Evolutionary conservation across 495 filamentous ascomycete species (phyloP), one percentile per base, ranked within the genome.

Genomic region (Lichenothelia convexa): DNA sequence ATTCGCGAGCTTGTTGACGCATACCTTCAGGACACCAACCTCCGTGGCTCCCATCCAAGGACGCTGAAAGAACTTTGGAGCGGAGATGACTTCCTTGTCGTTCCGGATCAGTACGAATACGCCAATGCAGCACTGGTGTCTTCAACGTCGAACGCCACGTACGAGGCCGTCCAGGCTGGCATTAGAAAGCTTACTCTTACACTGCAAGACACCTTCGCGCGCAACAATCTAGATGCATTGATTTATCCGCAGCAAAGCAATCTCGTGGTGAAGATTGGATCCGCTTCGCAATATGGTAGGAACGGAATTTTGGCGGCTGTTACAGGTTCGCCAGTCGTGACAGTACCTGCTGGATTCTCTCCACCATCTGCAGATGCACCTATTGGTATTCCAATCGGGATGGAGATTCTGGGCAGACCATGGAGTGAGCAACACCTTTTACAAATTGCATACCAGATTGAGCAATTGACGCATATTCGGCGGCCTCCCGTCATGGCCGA

Each of bases 161-260:
- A 78, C 38, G 45, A 46, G 3, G 21, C 38, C 0, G 50, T 55
- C 19, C 51, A 65, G 26, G 30, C 48, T 3, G 56, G 47, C 0
- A 75, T 77, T 34, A 44, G 45, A 1, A 44, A 57, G 12, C 55
- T 78, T 17, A 70, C 61, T 13, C 37, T 49, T 2, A 50, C 59
- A 0, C 46, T 78, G 3, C 34, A 53, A 5, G n/a, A 35, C 8
- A 69, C 63, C 0, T 75, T 78, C 40, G 44, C 47, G 1, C 26
- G 38, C 1, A 49, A 70, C 35, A 41, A 49, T 2, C 48, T 80
- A 1, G 70, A 75, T 45, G 71, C 65, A 0, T 35, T 78, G 18
- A 63, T 75, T 39, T 80, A 78, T 46, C 75, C 73, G 7, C 68
- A 78, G 47, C 75, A 80, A 42, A 62, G 63, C 39, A 73, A 73